Evolutionary conservation across 73 alveolate species (phyloP), one percentile per base, ranked within the genome.

Genomic region (Paramecium pentaurelia): DNA sequence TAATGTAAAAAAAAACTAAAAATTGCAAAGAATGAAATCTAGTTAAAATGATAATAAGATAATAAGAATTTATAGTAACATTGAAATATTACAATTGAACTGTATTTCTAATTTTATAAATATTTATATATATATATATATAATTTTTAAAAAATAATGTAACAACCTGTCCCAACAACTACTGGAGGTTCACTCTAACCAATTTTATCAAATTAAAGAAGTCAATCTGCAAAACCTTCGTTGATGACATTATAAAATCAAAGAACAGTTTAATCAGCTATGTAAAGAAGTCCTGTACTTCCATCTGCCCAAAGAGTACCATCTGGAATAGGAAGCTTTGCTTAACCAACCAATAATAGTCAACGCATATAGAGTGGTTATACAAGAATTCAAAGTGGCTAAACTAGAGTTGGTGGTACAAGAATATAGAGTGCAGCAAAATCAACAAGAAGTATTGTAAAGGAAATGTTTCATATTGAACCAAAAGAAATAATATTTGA

Each of bases 201-300:
- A 64, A 32, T 64, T 28, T 64, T 64, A 64, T 27, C 84, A 14
- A 73, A 73, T 73, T 38, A 73, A 38, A 73, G 87, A 73, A 73
- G 87, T 10, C 60, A 73, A 38, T 73, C 87, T 36, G 87, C 87
- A 4, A 73, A 73, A 44, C 87, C 87, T 73, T 36, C 87, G 3
- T 37, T 73, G 60, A 38, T 36, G 37, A 40, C 60, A 16, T 10
- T 73, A 64, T 34, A 28, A 20, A 73, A 73, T 34, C 60, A 73
- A 18, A 34, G 87, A 34, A 73, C 87, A 32, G 40, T 73, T 16
- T 38, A 73, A 73, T 73, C 87, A 9, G 87, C 87, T 14, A 25
- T 73, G 37, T 20, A 34, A 25, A 68, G 47, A 68, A 68, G 51
- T 25, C 40, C 84, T 5, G 40, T 3, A 1, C 14, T 54, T 54